These are phyloP conservation scores for Monosporascus sp. DNA, from an alignment of 2,329 filamentous ascomycete genomes.

Conservation along the genomic window DNA sequence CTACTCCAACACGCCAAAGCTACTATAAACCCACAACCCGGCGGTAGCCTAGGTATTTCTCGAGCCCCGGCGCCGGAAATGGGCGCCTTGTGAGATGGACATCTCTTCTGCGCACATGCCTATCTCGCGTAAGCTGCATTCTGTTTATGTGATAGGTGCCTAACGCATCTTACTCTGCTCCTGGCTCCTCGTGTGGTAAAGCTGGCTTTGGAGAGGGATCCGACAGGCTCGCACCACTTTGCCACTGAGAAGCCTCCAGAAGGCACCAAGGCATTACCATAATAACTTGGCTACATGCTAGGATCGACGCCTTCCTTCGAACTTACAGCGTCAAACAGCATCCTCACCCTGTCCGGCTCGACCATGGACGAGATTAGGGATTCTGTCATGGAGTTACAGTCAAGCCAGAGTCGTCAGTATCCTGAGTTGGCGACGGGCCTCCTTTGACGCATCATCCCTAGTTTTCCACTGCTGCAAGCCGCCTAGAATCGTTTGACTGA, in stretches of 20 bases:
- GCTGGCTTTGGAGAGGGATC: too few relatives aligned
- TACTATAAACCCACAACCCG: too few relatives aligned
- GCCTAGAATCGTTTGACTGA: neutral
- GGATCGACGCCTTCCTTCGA: too few relatives aligned
- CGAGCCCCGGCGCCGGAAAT: neutral
- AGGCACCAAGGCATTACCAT: too few relatives aligned
- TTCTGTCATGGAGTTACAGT: neutral
- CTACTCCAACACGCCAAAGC: too few relatives aligned
- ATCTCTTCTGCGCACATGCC: neutral
- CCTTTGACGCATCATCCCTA: neutral
- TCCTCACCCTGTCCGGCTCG: neutral
- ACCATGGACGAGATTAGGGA: neutral
- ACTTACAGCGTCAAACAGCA: neutral
- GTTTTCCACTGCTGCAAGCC: neutral
- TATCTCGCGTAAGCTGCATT: neutral
- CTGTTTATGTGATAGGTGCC: too few relatives aligned
- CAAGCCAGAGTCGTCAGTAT: neutral
- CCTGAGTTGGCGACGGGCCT: neutral
- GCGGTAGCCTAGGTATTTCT: neutral
- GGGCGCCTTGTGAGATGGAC: neutral
- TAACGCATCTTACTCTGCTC: too few relatives aligned
- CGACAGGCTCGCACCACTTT: too few relatives aligned
- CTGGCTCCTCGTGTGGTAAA: too few relatives aligned
- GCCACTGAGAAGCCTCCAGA: too few relatives aligned
- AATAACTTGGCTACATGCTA: too few relatives aligned